These are phyloP conservation scores for Geotrichum klebahnii DNA, from an alignment of 1,139 yeast species.

Conservation along the genomic window DNA sequence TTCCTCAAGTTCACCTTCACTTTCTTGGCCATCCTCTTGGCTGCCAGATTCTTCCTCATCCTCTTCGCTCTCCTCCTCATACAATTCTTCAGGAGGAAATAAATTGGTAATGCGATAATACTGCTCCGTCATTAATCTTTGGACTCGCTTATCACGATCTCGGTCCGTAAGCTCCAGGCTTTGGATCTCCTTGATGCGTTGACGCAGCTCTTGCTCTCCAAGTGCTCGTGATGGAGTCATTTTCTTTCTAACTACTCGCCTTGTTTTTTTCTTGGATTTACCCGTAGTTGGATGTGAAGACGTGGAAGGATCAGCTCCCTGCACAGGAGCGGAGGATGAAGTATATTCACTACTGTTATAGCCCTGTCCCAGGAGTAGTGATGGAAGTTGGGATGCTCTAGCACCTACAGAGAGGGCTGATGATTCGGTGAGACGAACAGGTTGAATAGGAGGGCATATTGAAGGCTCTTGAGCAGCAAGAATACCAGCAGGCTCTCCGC, in stretches of 20 bases:
- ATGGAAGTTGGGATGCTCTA: constrained; percentile 24
- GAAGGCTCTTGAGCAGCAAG: constrained; percentile 48
- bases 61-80: constrained; percentile 24
- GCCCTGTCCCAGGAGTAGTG: constrained; percentile 20
- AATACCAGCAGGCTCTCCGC: constrained; percentile 55
- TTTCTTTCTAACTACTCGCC: not conserved
- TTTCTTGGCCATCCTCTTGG: constrained; percentile 30
- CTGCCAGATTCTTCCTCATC: constrained; percentile 28
- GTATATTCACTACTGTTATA: constrained; percentile 10
- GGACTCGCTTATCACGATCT: constrained; percentile 61
- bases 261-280: constrained; percentile 7
- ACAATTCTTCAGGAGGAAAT: constrained; percentile 19
- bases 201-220: constrained; percentile 41
- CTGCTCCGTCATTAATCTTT: constrained; percentile 72
- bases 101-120: constrained; percentile 47
- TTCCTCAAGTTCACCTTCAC: constrained; percentile 24
- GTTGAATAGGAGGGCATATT: constrained; percentile 49
- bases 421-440: constrained; percentile 44
- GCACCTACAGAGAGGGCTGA: constrained; percentile 7
- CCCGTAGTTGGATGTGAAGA: not conserved
- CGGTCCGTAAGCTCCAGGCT: constrained; percentile 47
- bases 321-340: constrained; percentile 23
- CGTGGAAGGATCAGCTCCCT: not conserved
- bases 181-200: constrained; percentile 56
- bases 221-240: not conserved